Evolutionary conservation across 1,284 basidiomycete genomes (phyloP).

Genomic region (Tremellales sp.): DNA sequence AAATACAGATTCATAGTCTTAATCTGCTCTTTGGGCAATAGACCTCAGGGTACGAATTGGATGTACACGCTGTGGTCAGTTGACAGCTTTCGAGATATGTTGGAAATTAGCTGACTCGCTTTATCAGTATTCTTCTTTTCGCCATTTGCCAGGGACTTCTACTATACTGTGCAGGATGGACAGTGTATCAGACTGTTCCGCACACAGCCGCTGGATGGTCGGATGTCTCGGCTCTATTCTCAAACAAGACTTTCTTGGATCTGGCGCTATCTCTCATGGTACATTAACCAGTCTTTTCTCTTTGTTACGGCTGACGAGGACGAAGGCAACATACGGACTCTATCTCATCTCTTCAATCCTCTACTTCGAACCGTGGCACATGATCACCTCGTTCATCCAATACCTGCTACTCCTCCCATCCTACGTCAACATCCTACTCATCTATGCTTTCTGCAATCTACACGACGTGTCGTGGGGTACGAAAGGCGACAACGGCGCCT

Average conservation of each 20-base stretch:
- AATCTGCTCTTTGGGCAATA: slow-evolving; percentile 61
- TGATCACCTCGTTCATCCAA: slow-evolving; percentile 74
- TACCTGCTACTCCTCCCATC: slow-evolving; percentile 51
- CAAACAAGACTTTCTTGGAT: slow-evolving; percentile 69
- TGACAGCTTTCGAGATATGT: slow-evolving; percentile 61
- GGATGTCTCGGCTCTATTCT: slow-evolving; percentile 58
- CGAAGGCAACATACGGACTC: slow-evolving; percentile 79
- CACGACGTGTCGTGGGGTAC: slow-evolving; percentile 88
- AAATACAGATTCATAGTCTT: slow-evolving; percentile 30
- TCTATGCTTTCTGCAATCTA: slow-evolving; percentile 66
- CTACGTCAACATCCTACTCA: slow-evolving; percentile 76
- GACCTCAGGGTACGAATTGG: slow-evolving; percentile 82
- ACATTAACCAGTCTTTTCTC: slow-evolving; percentile 7
- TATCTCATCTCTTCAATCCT: slow-evolving; percentile 82
- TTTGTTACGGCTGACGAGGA: slow-evolving; percentile 3
- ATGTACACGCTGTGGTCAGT: slow-evolving; percentile 70
- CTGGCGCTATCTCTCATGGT: slow-evolving; percentile 54
- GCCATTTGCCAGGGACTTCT: slow-evolving; percentile 41
- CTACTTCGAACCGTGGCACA: slow-evolving; percentile 89
- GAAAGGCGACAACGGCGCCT: slow-evolving; percentile 79
- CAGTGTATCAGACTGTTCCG: slow-evolving; percentile 77
- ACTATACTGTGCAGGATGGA: slow-evolving; percentile 82
- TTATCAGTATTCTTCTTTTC: slow-evolving; percentile 51
- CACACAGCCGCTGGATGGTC: slow-evolving; percentile 69
- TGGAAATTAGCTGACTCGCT: slow-evolving; percentile 41